Percentiles rank a stretch among this genome's conserved stretches.
Evolutionary conservation across 108 stramenopile species (phyloP).

Genomic region (Skeletonema tropicum): DNA sequence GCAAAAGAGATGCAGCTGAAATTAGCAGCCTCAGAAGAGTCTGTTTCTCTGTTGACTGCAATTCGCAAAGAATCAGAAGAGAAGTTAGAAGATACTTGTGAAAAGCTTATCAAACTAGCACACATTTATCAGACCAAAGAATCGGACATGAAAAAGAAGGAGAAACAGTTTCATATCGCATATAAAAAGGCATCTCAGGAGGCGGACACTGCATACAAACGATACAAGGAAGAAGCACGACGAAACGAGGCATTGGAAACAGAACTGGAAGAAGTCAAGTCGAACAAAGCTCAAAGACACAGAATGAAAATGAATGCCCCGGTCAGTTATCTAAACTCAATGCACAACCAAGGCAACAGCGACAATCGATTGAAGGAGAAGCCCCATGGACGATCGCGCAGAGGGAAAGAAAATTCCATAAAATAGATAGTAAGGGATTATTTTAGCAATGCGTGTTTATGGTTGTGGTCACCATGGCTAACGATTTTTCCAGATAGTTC

Average conservation of each 20-base stretch:
- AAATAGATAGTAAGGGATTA: not conserved
- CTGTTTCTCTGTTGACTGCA: slow-evolving; percentile 13
- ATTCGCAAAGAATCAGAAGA: slow-evolving; percentile 19
- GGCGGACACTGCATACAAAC: slow-evolving; percentile 29
- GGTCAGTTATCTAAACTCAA: slow-evolving; percentile 66
- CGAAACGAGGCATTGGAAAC: slow-evolving; percentile 21
- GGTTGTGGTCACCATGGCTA: not conserved
- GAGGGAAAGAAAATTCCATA: slow-evolving; percentile 9
- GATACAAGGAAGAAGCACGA: slow-evolving; percentile 25
- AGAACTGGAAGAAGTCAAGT: slow-evolving; percentile 34
- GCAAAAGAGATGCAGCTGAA: slow-evolving; percentile 24
- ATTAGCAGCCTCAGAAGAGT: slow-evolving; percentile 23
- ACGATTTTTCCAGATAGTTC: not conserved
- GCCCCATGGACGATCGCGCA: not conserved
- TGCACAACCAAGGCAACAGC: not conserved
- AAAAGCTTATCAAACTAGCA: slow-evolving; percentile 39
- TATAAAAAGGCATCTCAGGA: slow-evolving; percentile 25
- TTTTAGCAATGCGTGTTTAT: not conserved
- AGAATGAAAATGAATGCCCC: slow-evolving; percentile 51
- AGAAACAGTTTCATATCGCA: slow-evolving; percentile 36
- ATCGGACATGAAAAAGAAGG: slow-evolving; percentile 30
- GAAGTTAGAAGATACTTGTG: slow-evolving; percentile 40
- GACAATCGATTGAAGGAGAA: not conserved
- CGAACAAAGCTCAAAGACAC: slow-evolving; percentile 34
- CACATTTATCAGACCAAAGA: slow-evolving; percentile 42